These are phyloP conservation scores for Flaveria linearis DNA, from an alignment of 129 eudicot genomes.

Conservation along the genomic window DNA sequence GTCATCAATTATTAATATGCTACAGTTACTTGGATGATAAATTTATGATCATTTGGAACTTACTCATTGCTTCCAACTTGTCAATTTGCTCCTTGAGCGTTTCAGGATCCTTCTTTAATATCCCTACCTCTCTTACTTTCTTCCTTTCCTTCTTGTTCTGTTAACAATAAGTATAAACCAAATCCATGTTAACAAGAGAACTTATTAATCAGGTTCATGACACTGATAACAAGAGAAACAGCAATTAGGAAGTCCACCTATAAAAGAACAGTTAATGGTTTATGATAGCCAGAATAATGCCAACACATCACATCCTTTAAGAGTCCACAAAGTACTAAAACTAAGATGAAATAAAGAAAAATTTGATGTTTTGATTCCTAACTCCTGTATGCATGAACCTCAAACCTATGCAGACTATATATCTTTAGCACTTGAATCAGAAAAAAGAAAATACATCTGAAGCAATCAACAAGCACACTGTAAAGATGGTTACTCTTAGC, in stretches of 20 bases:
- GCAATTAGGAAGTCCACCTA: background rate
- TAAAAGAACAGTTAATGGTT: background rate
- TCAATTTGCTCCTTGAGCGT: constrained; percentile 82
- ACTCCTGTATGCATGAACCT: background rate
- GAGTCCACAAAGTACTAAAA: constrained; percentile 3
- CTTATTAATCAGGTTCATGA: background rate
- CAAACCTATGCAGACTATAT: constrained; percentile 7
- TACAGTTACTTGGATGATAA: constrained; percentile 16
- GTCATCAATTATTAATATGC: background rate
- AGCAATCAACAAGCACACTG: constrained; percentile 2
- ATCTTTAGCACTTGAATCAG: constrained; percentile 1
- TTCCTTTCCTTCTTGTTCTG: constrained; percentile 99
- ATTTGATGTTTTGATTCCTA: constrained; percentile 1
- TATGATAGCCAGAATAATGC: background rate
- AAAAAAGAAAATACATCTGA: background rate
- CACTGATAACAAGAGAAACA: constrained; percentile 17
- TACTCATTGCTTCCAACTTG: constrained; percentile 89
- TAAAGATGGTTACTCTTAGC: background rate
- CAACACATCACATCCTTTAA: background rate
- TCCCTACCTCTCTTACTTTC: constrained; percentile 97
- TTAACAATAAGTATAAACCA: constrained; percentile 6
- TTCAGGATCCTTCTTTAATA: constrained; percentile 97
- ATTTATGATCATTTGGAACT: constrained; percentile 30
- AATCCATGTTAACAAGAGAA: constrained; percentile 15
- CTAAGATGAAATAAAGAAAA: background rate